phyloP scores from a whole-genome alignment of 1,284 basidiomycete species.

The Golubevia sp. region DNA sequence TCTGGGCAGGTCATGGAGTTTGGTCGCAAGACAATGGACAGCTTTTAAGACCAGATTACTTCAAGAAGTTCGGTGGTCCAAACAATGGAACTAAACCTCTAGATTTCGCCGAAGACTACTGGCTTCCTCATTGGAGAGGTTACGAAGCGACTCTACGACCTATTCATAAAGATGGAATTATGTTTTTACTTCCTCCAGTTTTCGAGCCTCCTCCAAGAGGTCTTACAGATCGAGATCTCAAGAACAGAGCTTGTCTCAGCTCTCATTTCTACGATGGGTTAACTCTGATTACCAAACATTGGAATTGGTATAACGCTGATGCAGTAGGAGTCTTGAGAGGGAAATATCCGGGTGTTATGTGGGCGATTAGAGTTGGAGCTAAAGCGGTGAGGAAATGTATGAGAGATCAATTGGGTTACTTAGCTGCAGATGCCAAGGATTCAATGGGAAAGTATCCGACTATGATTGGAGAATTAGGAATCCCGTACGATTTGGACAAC shows the following conservation, averaged over 20 bases:
- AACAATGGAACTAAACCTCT: conserved; percentile 36
- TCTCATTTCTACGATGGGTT: conserved; percentile 95
- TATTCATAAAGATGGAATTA: conserved; percentile 81
- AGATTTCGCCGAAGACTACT: conserved; percentile 80
- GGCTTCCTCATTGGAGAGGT: conserved; percentile 75
- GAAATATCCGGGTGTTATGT: conserved; percentile 72
- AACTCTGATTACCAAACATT: conserved; percentile 65
- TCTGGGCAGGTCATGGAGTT: conserved; percentile 89
- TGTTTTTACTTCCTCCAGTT: conserved; percentile 90
- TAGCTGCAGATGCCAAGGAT: conserved; percentile 73
- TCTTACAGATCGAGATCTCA: conserved; percentile 68
- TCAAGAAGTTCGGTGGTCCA: conserved; percentile 62
- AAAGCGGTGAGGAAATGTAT: conserved; percentile 79
- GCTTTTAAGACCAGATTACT: conserved; percentile 79
- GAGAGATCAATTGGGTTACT: conserved; percentile 79
- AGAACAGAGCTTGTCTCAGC: conserved; percentile 77
- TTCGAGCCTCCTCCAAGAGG: conserved; percentile 75
- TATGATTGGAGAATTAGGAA: conserved; percentile 93
- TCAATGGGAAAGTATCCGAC: conserved; percentile 77
- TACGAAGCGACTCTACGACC: conserved; percentile 73
- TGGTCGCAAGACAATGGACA: conserved; percentile 78
- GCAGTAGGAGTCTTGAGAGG: conserved; percentile 75
- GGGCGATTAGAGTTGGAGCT: conserved; percentile 73
- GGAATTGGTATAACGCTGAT: conserved; percentile 85
- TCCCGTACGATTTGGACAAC: conserved; percentile 87